Conservation (phyloP, 139 green algal genomes). For the Closterium sp. region DNA sequence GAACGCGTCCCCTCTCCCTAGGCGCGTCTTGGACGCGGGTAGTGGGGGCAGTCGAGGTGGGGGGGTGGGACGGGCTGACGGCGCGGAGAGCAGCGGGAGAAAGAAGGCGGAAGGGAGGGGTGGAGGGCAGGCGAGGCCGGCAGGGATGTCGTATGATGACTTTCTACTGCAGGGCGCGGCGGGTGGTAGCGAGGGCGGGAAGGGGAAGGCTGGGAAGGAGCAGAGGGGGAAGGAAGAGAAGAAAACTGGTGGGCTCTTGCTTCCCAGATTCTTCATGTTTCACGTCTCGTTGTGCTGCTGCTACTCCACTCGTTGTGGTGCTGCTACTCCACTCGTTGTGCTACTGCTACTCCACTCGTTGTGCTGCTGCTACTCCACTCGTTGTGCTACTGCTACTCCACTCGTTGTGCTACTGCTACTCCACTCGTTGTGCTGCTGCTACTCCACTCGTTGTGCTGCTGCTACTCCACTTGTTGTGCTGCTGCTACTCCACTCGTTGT, state of each 20-base stretch:
- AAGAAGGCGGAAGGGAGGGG: not conserved
- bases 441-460: too few species aligned
- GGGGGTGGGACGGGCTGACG: not conserved
- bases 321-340: not conserved
- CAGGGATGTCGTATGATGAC: not conserved
- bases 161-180: not conserved
- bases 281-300: not conserved
- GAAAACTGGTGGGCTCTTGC: not conserved
- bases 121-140: not conserved
- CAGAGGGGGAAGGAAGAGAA: not conserved
- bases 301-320: too few species aligned
- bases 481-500: not conserved
- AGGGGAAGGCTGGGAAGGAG: not conserved
- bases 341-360: too few species aligned
- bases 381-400: too few species aligned
- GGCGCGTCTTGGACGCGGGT: too few species aligned
- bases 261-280: not conserved
- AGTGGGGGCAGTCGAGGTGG: too few species aligned
- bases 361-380: too few species aligned
- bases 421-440: too few species aligned
- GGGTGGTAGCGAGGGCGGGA: not conserved
- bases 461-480: too few species aligned
- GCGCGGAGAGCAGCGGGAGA: not conserved
- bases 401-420: too few species aligned
- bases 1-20: not conserved